These are phyloP conservation scores for Penicillium cataractarum DNA, from an alignment of 495 filamentous ascomycete species.

Conservation along the genomic window DNA sequence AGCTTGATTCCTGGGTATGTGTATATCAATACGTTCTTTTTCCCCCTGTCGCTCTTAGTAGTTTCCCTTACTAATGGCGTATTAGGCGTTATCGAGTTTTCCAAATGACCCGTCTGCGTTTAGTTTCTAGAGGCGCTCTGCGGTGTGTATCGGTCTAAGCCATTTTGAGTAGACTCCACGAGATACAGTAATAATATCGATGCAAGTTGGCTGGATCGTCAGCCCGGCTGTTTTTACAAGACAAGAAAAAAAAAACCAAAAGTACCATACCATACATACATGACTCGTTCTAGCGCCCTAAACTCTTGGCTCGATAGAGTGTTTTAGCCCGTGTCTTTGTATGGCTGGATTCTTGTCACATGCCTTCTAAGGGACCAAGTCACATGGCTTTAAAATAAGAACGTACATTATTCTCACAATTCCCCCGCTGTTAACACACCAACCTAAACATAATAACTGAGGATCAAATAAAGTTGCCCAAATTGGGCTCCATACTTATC, in stretches of 20 bases:
- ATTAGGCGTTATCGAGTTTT: conserved; percentile 30
- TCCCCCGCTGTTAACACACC: neutral
- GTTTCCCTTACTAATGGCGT: conserved; percentile 8
- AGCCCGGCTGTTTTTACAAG: neutral
- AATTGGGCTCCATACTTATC: neutral
- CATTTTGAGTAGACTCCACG: neutral
- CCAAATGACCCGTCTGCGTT: conserved; percentile 29
- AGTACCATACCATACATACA: neutral
- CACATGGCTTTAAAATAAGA: neutral
- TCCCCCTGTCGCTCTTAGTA: neutral
- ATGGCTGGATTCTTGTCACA: neutral
- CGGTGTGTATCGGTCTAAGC: neutral
- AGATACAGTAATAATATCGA: neutral
- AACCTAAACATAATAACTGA: neutral
- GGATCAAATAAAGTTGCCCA: neutral
- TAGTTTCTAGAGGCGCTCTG: conserved; percentile 17
- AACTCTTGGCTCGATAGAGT: too few relatives aligned
- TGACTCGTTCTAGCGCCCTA: neutral
- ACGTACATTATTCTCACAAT: too few relatives aligned
- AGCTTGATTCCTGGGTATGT: conserved; percentile 39
- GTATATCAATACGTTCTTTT: neutral
- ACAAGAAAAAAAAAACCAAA: neutral
- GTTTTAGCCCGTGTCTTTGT: too few relatives aligned
- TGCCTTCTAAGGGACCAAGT: neutral
- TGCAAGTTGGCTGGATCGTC: neutral